Base-by-base conservation (phyloP, 2,329 filamentous ascomycete species). In the Lasiodiplodia hormozganensis region DNA sequence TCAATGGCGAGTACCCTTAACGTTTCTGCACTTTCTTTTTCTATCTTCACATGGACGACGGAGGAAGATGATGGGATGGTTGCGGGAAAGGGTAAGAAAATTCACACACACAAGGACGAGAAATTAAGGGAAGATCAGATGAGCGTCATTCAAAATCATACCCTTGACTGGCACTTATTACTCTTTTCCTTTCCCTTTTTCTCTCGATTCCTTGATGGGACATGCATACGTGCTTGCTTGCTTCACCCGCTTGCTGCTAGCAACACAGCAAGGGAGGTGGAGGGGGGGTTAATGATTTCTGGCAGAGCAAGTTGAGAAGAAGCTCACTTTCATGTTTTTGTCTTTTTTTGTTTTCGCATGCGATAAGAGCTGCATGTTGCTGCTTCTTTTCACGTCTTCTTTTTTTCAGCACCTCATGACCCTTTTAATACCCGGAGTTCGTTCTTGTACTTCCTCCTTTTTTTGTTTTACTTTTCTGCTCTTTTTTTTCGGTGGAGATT, bases 361-460 rank as follows among this genome's bases (percentile, higher is more conserved):
- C 12, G n/a, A 3, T 16, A 16, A 18, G 31, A 56, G 10, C 25
- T 36, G 28, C 28, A 28, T 36, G 3, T 54, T 34, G 18, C n/a
- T 40, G 6, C 11, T 38, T 47, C 18, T 40, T 43, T 67, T 67
- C 58, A 11, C 18, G 18, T n/a, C 58, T 11, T 53, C 6, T 52
- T 31, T 57, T 40, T 34, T 23, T 56, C 28, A 36, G 11, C 62
- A 65, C 34, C 47, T 65, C 28, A 53, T 14, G 34, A 40, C 25
- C 34, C 14, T 67, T 67, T 56, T 67, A 67, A 67, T 67, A 67
- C 64, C 64, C 64, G 64, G 64, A 47, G 64, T 58, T 58, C n/a
- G 64, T 67, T 67, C 52, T 38, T 25, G 25, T n/a, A 47, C 43
- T 47, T 47, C 14, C 10, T 21, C 14, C 8, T 47, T 11, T 43